Evolutionary conservation across 2,329 filamentous ascomycete genomes (phyloP).

Genomic region (Aspergillus sp.): DNA sequence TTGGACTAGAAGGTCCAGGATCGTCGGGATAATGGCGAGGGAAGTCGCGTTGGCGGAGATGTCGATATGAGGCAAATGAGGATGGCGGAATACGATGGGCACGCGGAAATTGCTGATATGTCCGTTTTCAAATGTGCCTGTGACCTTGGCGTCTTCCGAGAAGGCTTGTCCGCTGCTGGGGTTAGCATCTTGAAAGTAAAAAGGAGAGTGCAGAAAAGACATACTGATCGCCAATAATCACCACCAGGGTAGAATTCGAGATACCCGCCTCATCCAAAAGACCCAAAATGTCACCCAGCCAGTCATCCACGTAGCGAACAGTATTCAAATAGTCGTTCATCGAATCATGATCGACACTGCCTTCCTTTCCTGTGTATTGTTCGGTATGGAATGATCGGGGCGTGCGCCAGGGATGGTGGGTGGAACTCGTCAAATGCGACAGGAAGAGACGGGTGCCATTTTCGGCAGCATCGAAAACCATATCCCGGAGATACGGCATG

Average conservation of each 20-base stretch:
- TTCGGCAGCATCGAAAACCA: slow-evolving; percentile 22
- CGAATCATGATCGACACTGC: slow-evolving; percentile 21
- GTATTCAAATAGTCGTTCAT: slow-evolving; percentile 41
- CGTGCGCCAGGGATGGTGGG: slow-evolving; percentile 38
- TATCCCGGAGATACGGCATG: slow-evolving; percentile 27
- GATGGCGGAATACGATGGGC: slow-evolving; percentile 40
- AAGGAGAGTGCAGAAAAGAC: not conserved
- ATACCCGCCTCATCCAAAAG: slow-evolving; percentile 38
- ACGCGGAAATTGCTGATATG: slow-evolving; percentile 41
- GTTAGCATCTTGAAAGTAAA: slow-evolving; percentile 1
- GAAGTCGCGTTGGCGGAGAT: slow-evolving; percentile 36
- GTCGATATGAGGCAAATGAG: slow-evolving; percentile 36
- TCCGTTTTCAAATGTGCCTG: slow-evolving; percentile 39
- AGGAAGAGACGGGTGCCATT: slow-evolving; percentile 27
- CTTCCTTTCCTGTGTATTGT: slow-evolving; percentile 18
- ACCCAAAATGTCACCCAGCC: slow-evolving; percentile 36
- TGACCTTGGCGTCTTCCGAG: slow-evolving; percentile 33
- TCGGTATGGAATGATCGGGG: slow-evolving; percentile 24
- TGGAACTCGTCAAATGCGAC: slow-evolving; percentile 27
- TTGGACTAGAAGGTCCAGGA: slow-evolving; percentile 39
- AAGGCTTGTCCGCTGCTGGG: slow-evolving; percentile 33
- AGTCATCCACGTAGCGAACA: slow-evolving; percentile 37
- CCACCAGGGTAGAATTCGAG: slow-evolving; percentile 39
- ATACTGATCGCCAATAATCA: slow-evolving; percentile 40
- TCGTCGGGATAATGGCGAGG: slow-evolving; percentile 38